phyloP scores from a whole-genome alignment of 1,139 yeast genomes.

The Zhuliangozyma parablackwelliae region DNA sequence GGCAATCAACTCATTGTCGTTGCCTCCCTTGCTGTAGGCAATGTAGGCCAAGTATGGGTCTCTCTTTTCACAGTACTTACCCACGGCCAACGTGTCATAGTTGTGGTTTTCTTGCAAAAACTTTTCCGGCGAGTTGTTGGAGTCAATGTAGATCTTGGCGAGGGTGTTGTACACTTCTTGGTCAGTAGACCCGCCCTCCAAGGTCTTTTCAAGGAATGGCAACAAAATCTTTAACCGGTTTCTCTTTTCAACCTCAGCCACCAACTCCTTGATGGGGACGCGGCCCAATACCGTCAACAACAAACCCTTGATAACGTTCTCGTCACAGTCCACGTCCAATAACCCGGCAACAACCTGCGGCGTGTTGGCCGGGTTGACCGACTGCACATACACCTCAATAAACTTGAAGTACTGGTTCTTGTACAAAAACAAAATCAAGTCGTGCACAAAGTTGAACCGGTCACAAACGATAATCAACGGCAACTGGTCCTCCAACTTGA shows the following conservation, averaged over 20 bases:
- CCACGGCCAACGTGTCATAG: slow-evolving; percentile 90
- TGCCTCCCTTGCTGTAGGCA: slow-evolving; percentile 92
- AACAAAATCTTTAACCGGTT: slow-evolving; percentile 85
- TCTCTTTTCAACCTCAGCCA: slow-evolving; percentile 93
- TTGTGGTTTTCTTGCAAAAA: slow-evolving; percentile 86
- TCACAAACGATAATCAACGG: slow-evolving; percentile 97
- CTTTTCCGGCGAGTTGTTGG: slow-evolving; percentile 95
- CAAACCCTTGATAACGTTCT: slow-evolving; percentile 74
- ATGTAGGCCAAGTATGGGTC: slow-evolving; percentile 97
- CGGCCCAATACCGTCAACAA: slow-evolving; percentile 87
- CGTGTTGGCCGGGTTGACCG: slow-evolving; percentile 90
- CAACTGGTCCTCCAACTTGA: slow-evolving; percentile 88
- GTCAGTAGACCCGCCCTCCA: slow-evolving; percentile 84
- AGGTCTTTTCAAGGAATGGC: slow-evolving; percentile 88
- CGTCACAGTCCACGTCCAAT: slow-evolving; percentile 96
- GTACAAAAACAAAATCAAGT: slow-evolving; percentile 86
- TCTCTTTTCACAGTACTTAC: slow-evolving; percentile 98
- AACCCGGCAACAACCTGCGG: slow-evolving; percentile 96
- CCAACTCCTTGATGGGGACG: slow-evolving; percentile 87
- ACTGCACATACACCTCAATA: slow-evolving; percentile 95
- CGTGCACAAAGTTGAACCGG: slow-evolving; percentile 87
- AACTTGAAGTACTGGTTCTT: slow-evolving; percentile 93
- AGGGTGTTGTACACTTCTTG: slow-evolving; percentile 90
- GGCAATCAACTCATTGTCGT: slow-evolving; percentile 81
- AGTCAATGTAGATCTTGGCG: slow-evolving; percentile 96